phyloP scores from a whole-genome alignment of 2,329 filamentous ascomycete species.

The Venturia aucupariae region DNA sequence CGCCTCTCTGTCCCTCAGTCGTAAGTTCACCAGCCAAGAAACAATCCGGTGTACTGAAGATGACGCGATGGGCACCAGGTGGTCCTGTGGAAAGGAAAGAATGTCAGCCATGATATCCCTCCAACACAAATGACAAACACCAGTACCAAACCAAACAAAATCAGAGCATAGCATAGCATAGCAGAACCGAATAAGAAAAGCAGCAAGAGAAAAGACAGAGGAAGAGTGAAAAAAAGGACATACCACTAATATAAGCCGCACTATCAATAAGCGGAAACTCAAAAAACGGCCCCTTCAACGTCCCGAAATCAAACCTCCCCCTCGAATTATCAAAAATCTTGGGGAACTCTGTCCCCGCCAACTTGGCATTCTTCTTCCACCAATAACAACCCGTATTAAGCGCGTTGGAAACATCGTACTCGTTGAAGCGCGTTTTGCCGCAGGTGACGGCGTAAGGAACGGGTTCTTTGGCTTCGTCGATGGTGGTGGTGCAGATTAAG shows the following conservation, averaged over 20 bases:
- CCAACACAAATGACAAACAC: no score
- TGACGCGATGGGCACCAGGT: not conserved
- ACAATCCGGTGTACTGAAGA: conserved; percentile 9
- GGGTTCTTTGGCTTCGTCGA: conserved; percentile 9
- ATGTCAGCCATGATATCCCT: no score
- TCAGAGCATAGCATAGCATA: no score
- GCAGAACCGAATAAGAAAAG: not conserved
- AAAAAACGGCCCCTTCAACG: conserved; percentile 6
- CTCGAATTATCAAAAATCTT: conserved; percentile 3
- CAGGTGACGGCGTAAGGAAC: conserved; percentile 9
- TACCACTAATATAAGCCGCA: conserved; percentile 8
- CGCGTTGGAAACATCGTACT: conserved; percentile 9
- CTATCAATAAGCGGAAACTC: conserved; percentile 12
- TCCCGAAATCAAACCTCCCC: conserved; percentile 12
- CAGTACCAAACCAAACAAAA: no score
- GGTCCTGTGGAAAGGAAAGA: not conserved
- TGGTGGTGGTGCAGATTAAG: not conserved
- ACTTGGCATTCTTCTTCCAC: not conserved
- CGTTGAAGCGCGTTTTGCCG: not conserved
- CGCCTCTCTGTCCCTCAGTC: not conserved
- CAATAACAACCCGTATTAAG: conserved; percentile 11
- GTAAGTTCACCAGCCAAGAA: conserved; percentile 9
- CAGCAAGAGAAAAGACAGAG: not conserved
- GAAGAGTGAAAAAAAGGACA: not conserved
- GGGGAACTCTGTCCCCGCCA: not conserved